Percentiles rank a stretch among this genome's conserved stretches.
phyloP scores from a whole-genome alignment of 805 yeast species.

The Grigorovia yakushimaensis region DNA sequence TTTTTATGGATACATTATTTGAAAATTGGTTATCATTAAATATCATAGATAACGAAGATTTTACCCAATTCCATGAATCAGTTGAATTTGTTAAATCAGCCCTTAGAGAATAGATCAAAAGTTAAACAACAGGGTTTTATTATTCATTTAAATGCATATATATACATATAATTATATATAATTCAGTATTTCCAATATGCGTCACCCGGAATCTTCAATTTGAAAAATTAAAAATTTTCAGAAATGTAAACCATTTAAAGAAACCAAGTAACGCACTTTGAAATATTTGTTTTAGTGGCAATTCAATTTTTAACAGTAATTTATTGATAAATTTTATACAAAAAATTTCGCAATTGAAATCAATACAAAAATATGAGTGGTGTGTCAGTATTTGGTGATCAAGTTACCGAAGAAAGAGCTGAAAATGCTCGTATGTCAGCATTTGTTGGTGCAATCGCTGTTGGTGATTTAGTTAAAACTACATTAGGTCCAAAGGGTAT shows the following conservation, averaged over 20 bases:
- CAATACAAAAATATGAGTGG: slow-evolving; percentile 21
- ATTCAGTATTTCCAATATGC: not conserved
- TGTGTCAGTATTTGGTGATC: slow-evolving; percentile 92
- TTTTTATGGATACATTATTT: slow-evolving; percentile 13
- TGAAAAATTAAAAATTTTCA: not conserved
- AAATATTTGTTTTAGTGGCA: too few relatives aligned
- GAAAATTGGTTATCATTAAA: slow-evolving; percentile 11
- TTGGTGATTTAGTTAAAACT: slow-evolving; percentile 90
- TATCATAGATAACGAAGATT: slow-evolving; percentile 17
- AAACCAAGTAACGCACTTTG: not conserved
- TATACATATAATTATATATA: not conserved
- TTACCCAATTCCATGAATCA: slow-evolving; percentile 15
- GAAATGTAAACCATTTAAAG: not conserved
- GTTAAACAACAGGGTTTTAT: not conserved
- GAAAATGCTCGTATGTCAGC: slow-evolving; percentile 97
- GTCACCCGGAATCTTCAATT: not conserved
- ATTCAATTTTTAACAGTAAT: too few relatives aligned
- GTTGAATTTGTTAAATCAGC: slow-evolving; percentile 16
- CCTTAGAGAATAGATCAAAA: slow-evolving; percentile 2
- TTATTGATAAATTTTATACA: too few relatives aligned
- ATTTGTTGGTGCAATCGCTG: slow-evolving; percentile 98
- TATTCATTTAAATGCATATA: not conserved
- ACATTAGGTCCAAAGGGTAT: slow-evolving; percentile 98
- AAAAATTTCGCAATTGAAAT: not conserved
- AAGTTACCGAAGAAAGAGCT: slow-evolving; percentile 94